These are phyloP conservation scores for Leccinum disarticulatum DNA, from an alignment of 768 basidiomycete species.

Conservation along the genomic window DNA sequence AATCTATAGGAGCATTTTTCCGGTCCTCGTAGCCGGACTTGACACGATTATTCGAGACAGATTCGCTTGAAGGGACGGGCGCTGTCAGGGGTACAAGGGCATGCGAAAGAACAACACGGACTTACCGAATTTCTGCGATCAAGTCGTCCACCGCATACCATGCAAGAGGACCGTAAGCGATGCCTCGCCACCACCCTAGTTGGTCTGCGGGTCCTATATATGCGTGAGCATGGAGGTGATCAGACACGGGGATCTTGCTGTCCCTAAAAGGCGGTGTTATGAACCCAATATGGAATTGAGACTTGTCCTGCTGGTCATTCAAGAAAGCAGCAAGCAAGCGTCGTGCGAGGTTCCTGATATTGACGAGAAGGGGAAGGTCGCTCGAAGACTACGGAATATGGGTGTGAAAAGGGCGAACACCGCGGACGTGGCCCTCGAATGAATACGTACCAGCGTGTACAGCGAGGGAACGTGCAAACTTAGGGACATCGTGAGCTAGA, in stretches of 20 bases:
- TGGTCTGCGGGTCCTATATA: conserved; percentile 49
- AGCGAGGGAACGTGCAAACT: conserved; percentile 80
- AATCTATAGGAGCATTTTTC: conserved; percentile 51
- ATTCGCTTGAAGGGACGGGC: conserved; percentile 46
- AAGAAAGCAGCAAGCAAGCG: neutral
- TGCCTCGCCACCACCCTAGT: neutral
- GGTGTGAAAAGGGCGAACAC: conserved; percentile 36
- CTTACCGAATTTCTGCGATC: conserved; percentile 77
- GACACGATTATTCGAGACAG: conserved; percentile 24
- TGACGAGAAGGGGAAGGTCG: conserved; percentile 2
- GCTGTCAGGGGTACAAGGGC: conserved; percentile 6
- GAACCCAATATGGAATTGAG: conserved; percentile 45
- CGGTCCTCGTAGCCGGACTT: neutral
- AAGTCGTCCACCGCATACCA: conserved; percentile 37
- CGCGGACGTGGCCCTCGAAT: conserved; percentile 17
- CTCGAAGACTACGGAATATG: conserved; percentile 37
- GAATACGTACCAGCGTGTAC: conserved; percentile 53
- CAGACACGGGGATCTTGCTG: conserved; percentile 74
- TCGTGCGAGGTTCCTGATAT: neutral
- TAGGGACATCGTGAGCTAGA: conserved; percentile 6
- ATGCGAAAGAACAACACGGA: conserved; percentile 17
- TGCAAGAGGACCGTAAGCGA: neutral
- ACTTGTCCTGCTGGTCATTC: neutral
- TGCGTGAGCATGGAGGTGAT: conserved; percentile 78
- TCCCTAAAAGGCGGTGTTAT: conserved; percentile 79